A percentile compares a stretch with the other conserved stretches of the same genome.
Conservation (phyloP, 2,329 filamentous ascomycete genomes). For the Monilinia laxa region DNA sequence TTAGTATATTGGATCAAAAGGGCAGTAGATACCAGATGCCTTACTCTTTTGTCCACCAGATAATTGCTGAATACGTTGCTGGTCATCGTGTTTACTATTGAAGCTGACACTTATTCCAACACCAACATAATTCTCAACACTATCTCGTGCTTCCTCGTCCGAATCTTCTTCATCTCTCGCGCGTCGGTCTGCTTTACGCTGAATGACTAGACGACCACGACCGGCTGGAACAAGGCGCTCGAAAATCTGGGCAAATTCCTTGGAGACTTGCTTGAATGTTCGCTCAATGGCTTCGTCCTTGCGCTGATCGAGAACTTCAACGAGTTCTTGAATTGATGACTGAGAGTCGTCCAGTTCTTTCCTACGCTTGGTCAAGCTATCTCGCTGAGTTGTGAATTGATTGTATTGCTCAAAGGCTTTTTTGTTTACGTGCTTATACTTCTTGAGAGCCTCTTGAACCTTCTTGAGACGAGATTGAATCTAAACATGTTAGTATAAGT, state of each 20-base stretch:
- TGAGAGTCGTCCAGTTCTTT: slow-evolving; percentile 86
- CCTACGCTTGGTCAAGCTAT: slow-evolving; percentile 79
- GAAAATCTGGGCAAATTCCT: slow-evolving; percentile 90
- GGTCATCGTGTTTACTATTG: slow-evolving; percentile 97
- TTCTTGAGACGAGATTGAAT: slow-evolving; percentile 67
- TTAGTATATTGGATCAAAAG: slow-evolving; percentile 15
- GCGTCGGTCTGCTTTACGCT: slow-evolving; percentile 78
- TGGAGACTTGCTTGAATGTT: slow-evolving; percentile 96
- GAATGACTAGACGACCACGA: slow-evolving; percentile 87
- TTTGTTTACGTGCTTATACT: slow-evolving; percentile 98
- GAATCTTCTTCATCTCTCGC: slow-evolving; percentile 64
- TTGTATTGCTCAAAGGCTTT: slow-evolving; percentile 99
- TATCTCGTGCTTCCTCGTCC: slow-evolving; percentile 64
- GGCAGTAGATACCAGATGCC: slow-evolving; percentile 37
- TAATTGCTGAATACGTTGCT: slow-evolving; percentile 95
- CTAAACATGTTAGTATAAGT: slow-evolving; percentile 26
- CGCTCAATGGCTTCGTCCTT: slow-evolving; percentile 98
- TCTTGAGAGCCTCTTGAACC: slow-evolving; percentile 89
- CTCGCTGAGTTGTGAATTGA: slow-evolving; percentile 90
- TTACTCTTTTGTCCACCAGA: slow-evolving; percentile 96
- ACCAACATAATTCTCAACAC: slow-evolving; percentile 92
- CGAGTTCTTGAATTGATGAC: slow-evolving; percentile 84
- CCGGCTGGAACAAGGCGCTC: slow-evolving; percentile 93
- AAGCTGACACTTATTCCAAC: slow-evolving; percentile 97
- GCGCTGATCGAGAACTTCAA: slow-evolving; percentile 86